Evolutionary conservation across 1,139 yeast species (phyloP).

Genomic region (Saccharomyces hybrid): DNA sequence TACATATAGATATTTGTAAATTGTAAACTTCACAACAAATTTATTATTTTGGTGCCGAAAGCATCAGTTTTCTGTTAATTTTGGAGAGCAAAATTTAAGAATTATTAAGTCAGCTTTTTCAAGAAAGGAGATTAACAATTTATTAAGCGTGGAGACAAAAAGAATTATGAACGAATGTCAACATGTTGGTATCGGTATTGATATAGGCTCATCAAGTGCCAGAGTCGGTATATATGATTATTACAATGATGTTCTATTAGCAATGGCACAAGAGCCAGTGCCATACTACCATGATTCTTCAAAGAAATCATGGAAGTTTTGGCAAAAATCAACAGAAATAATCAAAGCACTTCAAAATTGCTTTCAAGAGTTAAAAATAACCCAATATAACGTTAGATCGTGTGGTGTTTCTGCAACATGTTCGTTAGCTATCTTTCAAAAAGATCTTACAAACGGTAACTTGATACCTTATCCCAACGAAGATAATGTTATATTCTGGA

Average conservation of each 20-base stretch:
- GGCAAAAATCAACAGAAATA: constrained; percentile 43
- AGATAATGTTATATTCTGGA: constrained; percentile 50
- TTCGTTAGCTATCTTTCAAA: constrained; percentile 41
- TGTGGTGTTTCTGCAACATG: constrained; percentile 45
- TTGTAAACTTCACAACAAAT: background rate
- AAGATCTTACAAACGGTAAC: constrained; percentile 1
- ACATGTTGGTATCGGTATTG: constrained; percentile 39
- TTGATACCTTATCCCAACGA: constrained; percentile 23
- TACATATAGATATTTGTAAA: background rate
- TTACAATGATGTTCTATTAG: constrained; percentile 15
- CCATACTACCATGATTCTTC: constrained; percentile 16
- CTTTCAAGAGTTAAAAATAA: constrained; percentile 12
- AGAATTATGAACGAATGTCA: background rate
- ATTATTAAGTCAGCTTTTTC: background rate
- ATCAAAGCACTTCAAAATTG: constrained; percentile 25
- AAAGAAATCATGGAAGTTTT: constrained; percentile 25
- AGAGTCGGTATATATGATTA: constrained; percentile 33
- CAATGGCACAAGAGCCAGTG: constrained; percentile 21
- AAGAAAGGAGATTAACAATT: background rate
- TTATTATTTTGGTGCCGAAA: background rate
- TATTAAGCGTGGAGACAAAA: background rate
- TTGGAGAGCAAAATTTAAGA: background rate
- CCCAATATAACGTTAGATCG: constrained; percentile 12
- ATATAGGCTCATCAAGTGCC: constrained; percentile 48
- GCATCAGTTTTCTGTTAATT: background rate